These are phyloP conservation scores for Diaporthe sp. DNA, from an alignment of 2,329 filamentous ascomycete species.

Conservation along the genomic window DNA sequence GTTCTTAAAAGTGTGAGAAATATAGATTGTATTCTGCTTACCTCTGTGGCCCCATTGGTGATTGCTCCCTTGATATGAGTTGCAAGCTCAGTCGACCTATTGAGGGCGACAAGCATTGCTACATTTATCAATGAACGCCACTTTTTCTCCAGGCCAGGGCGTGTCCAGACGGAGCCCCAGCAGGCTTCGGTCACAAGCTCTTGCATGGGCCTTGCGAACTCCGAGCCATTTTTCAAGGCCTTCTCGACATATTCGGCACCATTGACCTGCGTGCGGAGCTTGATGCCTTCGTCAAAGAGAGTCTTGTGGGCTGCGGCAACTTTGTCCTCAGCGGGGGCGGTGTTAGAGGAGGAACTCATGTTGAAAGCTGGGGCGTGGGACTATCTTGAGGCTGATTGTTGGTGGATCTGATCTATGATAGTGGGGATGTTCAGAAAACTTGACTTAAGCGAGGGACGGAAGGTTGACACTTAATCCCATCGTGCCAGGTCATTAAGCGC, in stretches of 20 bases:
- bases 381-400: background rate
- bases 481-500: background rate
- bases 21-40: background rate
- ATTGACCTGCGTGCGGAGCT: constrained; percentile 71
- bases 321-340: constrained; percentile 42
- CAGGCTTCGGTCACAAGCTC: constrained; percentile 74
- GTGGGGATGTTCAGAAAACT: background rate
- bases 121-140: constrained; percentile 74
- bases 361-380: background rate
- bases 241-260: constrained; percentile 73
- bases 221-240: constrained; percentile 67
- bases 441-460: background rate
- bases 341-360: constrained; percentile 42
- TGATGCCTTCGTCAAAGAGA: constrained; percentile 72
- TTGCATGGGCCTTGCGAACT: constrained; percentile 73
- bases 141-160: constrained; percentile 72
- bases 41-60: constrained; percentile 72
- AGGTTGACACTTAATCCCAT: background rate
- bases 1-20: background rate
- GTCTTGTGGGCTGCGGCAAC: constrained; percentile 60
- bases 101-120: constrained; percentile 71
- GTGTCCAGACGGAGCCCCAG: constrained; percentile 75
- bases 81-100: constrained; percentile 70
- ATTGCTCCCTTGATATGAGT: constrained; percentile 74
- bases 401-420: background rate